Base-by-base conservation (phyloP, 1,284 basidiomycete genomes). In the Cutaneotrichosporon cyanovorans region DNA sequence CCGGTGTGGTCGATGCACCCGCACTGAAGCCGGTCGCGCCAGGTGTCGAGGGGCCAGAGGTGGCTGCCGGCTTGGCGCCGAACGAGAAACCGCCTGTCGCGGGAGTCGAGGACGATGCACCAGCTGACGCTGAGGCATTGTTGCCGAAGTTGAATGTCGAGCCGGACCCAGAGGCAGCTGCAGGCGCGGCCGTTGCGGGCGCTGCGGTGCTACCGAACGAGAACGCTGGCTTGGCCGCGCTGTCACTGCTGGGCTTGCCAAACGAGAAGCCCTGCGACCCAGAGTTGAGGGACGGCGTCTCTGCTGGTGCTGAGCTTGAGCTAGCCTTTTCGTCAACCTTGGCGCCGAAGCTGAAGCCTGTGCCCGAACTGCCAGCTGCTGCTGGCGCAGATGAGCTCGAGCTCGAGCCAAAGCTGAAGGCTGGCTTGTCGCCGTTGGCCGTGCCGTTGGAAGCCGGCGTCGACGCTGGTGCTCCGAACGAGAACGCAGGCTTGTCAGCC, bases 401-500 rank as follows among this genome's bases (percentile, higher is more conserved):
- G 12, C 25, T 28, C 7, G 25, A 28, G 31, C 42, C 53, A 44
- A 59, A 62, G 43, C 37, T 46, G 46, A 58, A 58, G 1, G 51
- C 32, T 11, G 38, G 12, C 40, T 45, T 48, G 30, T 42, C 46
- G 5, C 36, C 31, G 12, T 28, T 28, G 8, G 25, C 25, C 14
- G 33, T 35, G 10, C n/a, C 15, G 33, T 35, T 35, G 15, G 33
- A 9, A 16, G 33, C 9, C 33, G 33, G 10, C 15, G 15, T 16
- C 9, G 33, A 34, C 2, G 46, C 33, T 14, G 46, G 23, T n/a
- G 20, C 2, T 5, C 39, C 35, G n/a, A 44, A 45, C 19, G 42
- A 33, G 21, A 48, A 48, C 21, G 46, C 28, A 0, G 38, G 19
- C 11, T 37, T 45, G 31, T 31, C 30, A 8, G 23, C 32, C 23